Conservation (phyloP, 495 filamentous ascomycete species). For the Tirmania nivea region DNA sequence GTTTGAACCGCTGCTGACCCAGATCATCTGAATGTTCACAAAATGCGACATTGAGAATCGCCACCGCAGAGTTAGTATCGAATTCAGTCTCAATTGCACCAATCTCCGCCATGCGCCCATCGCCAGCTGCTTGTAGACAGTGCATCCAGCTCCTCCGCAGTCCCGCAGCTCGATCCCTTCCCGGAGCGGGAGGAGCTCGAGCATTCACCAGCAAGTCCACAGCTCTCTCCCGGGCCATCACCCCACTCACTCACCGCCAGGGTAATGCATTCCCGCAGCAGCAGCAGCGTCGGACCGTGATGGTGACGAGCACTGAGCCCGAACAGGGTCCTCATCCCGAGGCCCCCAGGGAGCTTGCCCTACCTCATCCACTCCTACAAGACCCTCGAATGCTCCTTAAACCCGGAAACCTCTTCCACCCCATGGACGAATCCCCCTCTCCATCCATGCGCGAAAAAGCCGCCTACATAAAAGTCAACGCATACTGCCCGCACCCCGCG, state of each 20-base stretch:
- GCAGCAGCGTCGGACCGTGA: neutral
- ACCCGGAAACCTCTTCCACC: slow-evolving; percentile 76
- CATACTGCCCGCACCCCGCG: slow-evolving; percentile 70
- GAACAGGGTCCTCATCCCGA: neutral
- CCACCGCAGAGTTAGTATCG: too few species aligned
- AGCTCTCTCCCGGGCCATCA: neutral
- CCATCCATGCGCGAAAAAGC: slow-evolving; percentile 67
- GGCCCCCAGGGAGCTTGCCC: neutral
- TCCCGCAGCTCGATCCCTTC: too few species aligned
- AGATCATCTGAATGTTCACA: too few species aligned
- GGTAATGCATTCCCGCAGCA: neutral
- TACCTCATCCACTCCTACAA: neutral
- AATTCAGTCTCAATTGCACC: too few species aligned
- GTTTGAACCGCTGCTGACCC: too few species aligned
- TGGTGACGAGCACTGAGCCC: neutral
- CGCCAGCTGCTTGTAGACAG: too few species aligned
- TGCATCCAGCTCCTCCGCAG: too few species aligned
- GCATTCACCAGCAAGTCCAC: neutral
- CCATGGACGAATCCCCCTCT: slow-evolving; percentile 67
- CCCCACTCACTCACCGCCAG: neutral
- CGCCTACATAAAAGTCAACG: slow-evolving; percentile 71
- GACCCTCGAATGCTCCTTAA: slow-evolving; percentile 32
- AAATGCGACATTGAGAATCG: too few species aligned
- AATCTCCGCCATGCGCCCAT: too few species aligned
- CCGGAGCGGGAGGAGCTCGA: too few species aligned